These are phyloP conservation scores for Metarhizium humberi DNA, from an alignment of 2,329 filamentous ascomycete species.

Conservation along the genomic window DNA sequence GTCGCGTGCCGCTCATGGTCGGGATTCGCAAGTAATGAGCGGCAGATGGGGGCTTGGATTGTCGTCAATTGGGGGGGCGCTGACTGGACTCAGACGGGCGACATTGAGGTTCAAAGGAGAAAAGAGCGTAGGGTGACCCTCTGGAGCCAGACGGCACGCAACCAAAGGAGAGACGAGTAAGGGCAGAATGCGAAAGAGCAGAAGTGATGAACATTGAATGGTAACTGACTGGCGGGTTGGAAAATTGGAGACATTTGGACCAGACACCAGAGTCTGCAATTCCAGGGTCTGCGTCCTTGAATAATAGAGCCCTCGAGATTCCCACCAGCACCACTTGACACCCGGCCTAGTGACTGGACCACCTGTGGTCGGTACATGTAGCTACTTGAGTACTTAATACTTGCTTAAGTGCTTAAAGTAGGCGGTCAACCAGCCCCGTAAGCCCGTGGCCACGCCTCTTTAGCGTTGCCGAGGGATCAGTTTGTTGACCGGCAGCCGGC, in stretches of 20 bases:
- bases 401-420: no score
- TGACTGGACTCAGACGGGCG: neutral
- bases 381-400: no score
- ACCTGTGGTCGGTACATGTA: no score
- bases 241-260: neutral
- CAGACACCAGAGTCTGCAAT: no score
- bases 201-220: neutral
- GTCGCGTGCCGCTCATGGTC: constrained; percentile 23
- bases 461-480: no score
- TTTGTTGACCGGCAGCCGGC: no score
- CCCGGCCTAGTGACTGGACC: no score
- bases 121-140: neutral
- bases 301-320: no score
- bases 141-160: neutral
- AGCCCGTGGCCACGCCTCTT: no score
- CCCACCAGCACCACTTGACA: no score
- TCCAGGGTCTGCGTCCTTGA: no score
- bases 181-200: neutral
- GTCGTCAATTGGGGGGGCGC: constrained; percentile 1
- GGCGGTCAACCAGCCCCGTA: no score
- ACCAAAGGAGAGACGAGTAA: constrained; percentile 2
- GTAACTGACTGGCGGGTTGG: neutral
- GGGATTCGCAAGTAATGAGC: constrained; percentile 1
- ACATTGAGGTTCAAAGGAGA: neutral
- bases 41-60: neutral